Evolutionary conservation across 495 filamentous ascomycete genomes (phyloP), one percentile per base, ranked within the genome.

Genomic region (Penicillium coprophilum): DNA sequence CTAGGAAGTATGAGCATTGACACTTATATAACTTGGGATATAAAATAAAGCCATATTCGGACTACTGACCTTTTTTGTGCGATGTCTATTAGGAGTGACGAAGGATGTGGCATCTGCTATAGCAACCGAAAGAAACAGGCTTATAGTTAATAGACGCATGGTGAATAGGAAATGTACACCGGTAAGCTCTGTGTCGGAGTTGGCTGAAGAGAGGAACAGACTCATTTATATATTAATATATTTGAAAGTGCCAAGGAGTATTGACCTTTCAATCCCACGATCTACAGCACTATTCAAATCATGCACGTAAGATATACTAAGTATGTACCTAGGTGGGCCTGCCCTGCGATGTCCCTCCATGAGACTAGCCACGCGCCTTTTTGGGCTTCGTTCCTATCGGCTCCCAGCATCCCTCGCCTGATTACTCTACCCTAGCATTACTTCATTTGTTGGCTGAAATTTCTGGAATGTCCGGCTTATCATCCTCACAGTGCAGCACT

Each of bases 101-200:
- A 39, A 36, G 9, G 52, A 27, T 10, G 41, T 9, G 3, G 52
- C 52, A 24, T 54, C 32, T 8, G 21, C 52, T 6, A 54, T 30
- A 20, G 52, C 32, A 32, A 46, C 31, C 4, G 31, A 34, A 28
- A 54, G 31, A 8, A 46, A 10, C 20, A 46, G 3, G 17, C 31
- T 28, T 5, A 46, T 38, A 13, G 51, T 36, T 24, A 31, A 46
- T n/a, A 46, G 21, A 46, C 38, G 52, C 52, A 54, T 54, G 15
- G n/a, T 28, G 31, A 45, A 36, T 13, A 15, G 6, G 15, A n/a
- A n/a, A 32, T 32, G 8, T 20, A 28, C 6, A 13, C 24, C 4
- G 13, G 27, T 12, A 5, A 9, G 15, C 3, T 10, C 24, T 39
- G 10, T 34, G 1, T 34, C 10, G 9, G 17, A 6, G 15, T 24